A percentile compares a stretch with the other conserved stretches of the same genome.
Conservation (phyloP, 768 basidiomycete genomes). For the Boletellus ananas region DNA sequence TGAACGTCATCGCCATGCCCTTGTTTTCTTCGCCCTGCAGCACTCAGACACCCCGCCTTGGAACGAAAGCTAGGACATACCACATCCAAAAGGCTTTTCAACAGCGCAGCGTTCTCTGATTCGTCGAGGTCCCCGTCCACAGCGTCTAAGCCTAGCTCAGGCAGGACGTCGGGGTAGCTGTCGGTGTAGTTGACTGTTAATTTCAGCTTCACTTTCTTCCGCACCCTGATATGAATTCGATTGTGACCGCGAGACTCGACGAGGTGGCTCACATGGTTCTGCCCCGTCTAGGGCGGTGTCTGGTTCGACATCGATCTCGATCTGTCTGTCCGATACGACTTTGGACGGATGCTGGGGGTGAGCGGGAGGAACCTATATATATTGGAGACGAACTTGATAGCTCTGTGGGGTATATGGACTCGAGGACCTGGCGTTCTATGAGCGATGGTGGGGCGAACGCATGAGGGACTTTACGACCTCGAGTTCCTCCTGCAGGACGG, state of each 20-base stretch:
- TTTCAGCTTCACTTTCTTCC: conserved; percentile 64
- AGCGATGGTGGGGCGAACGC: conserved; percentile 5
- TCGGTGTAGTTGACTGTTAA: conserved; percentile 76
- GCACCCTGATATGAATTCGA: conserved; percentile 9
- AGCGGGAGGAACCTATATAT: conserved; percentile 24
- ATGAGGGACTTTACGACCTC: conserved; percentile 53
- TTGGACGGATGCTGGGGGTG: conserved; percentile 48
- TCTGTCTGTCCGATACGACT: conserved; percentile 82
- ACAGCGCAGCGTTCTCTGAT: conserved; percentile 49
- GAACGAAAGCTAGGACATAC: conserved; percentile 36
- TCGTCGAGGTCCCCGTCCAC: conserved; percentile 65
- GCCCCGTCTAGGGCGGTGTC: conserved; percentile 66
- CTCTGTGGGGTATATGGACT: conserved; percentile 95
- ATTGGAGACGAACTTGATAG: conserved; percentile 71
- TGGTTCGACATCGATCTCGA: conserved; percentile 84
- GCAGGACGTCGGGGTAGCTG: conserved; percentile 80
- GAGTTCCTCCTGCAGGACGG: conserved; percentile 77
- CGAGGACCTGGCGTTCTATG: conserved; percentile 63
- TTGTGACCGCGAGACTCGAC: background rate
- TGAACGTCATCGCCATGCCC: conserved; percentile 98
- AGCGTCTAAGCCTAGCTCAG: conserved; percentile 62
- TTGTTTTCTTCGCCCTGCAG: conserved; percentile 76
- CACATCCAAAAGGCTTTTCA: conserved; percentile 54
- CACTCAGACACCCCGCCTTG: background rate
- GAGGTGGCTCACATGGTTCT: conserved; percentile 46